Evolutionary conservation across 208 protist species (phyloP).

Genomic region (Trypanosomatidae sp.): DNA sequence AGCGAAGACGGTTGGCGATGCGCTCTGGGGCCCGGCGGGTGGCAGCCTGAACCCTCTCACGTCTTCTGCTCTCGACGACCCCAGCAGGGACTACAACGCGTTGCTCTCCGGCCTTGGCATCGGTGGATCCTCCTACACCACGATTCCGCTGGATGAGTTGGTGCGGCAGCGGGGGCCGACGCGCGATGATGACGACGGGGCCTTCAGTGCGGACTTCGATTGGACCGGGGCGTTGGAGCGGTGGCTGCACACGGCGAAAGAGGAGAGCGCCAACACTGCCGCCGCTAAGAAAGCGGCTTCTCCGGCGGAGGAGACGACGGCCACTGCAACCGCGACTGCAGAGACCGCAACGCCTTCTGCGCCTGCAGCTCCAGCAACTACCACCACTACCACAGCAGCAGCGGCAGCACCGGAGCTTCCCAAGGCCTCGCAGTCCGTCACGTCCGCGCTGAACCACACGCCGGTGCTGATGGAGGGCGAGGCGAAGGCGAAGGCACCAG

Average conservation of each 20-base stretch:
- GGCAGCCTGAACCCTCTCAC: background rate
- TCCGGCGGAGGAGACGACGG: background rate
- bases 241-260: conserved; percentile 27
- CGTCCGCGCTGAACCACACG: conserved; percentile 14
- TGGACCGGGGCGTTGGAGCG: conserved; percentile 38
- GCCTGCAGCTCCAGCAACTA: background rate
- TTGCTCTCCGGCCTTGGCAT: conserved; percentile 32
- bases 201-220: conserved; percentile 19
- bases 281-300: background rate
- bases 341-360: background rate
- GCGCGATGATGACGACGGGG: conserved; percentile 14
- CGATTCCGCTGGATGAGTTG: conserved; percentile 17
- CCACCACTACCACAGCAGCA: background rate
- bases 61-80: background rate
- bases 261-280: conserved; percentile 12
- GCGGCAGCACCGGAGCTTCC: background rate
- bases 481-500: background rate
- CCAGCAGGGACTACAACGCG: conserved; percentile 20
- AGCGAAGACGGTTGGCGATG: too few relatives aligned
- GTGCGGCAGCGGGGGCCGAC: conserved; percentile 10
- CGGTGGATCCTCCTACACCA: conserved; percentile 21
- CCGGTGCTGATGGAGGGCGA: conserved; percentile 13
- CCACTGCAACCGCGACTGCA: background rate
- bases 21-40: too few relatives aligned
- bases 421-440: conserved; percentile 1